phyloP scores from a whole-genome alignment of 1,139 yeast genomes.

The Protomyces arabidopsidicola region DNA sequence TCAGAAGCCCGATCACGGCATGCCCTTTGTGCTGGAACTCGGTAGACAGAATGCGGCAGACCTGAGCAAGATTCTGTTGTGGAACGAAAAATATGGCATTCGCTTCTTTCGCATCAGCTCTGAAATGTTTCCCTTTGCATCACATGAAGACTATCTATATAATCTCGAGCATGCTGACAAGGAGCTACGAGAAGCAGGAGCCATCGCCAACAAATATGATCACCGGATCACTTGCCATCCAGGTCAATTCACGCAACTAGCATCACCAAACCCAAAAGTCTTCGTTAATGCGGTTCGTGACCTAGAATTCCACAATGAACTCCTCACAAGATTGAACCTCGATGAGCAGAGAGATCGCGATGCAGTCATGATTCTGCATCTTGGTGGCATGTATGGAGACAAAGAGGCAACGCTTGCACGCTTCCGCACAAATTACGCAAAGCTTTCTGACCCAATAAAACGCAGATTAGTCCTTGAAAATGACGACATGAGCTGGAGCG shows the following conservation, averaged over 20 bases:
- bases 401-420: slow-evolving; percentile 28
- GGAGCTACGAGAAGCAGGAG: slow-evolving; percentile 27
- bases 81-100: slow-evolving; percentile 30
- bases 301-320: slow-evolving; percentile 27
- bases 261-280: slow-evolving; percentile 25
- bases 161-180: slow-evolving; percentile 29
- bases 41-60: slow-evolving; percentile 28
- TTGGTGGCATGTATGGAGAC: slow-evolving; percentile 30
- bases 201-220: slow-evolving; percentile 25
- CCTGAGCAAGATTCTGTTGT: slow-evolving; percentile 21
- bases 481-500: slow-evolving; percentile 30
- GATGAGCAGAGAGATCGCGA: slow-evolving; percentile 26
- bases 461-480: slow-evolving; percentile 28
- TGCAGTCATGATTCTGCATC: slow-evolving; percentile 29
- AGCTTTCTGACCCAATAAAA: slow-evolving; percentile 22
- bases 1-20: slow-evolving; percentile 25
- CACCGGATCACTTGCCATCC: slow-evolving; percentile 30
- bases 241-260: slow-evolving; percentile 30
- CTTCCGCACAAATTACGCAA: slow-evolving; percentile 28
- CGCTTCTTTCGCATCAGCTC: slow-evolving; percentile 28
- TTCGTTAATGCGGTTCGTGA: slow-evolving; percentile 29
- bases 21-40: slow-evolving; percentile 21
- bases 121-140: slow-evolving; percentile 30
- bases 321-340: slow-evolving; percentile 22
- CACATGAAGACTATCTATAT: slow-evolving; percentile 27